A percentile compares a stretch with the other conserved stretches of the same genome.
Evolutionary conservation across 1,284 basidiomycete genomes (phyloP).

Genomic region (Apiotrichum montevideense): DNA sequence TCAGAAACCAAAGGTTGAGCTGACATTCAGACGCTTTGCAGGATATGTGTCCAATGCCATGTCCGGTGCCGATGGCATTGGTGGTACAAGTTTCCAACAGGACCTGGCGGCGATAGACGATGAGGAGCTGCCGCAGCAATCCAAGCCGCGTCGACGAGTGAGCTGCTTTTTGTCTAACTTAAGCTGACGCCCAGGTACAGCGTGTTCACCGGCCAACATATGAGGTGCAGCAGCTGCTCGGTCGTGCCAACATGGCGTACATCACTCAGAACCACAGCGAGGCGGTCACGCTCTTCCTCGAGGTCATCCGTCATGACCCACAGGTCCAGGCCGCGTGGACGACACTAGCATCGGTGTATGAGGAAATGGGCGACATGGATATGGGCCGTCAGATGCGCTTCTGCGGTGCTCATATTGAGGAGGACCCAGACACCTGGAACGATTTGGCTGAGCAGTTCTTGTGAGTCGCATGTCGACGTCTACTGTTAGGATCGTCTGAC

Average conservation of each 20-base stretch:
- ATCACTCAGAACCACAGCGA: slow-evolving; percentile 61
- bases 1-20: no score
- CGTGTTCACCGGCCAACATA: slow-evolving; percentile 62
- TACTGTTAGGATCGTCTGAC: neutral
- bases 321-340: slow-evolving; percentile 77
- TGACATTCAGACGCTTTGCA: slow-evolving; percentile 26
- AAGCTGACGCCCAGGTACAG: slow-evolving; percentile 30
- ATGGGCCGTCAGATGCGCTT: slow-evolving; percentile 78
- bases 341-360: slow-evolving; percentile 73
- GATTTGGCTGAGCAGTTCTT: slow-evolving; percentile 67
- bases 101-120: slow-evolving; percentile 27
- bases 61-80: slow-evolving; percentile 10
- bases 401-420: slow-evolving; percentile 80
- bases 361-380: slow-evolving; percentile 60
- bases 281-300: slow-evolving; percentile 74
- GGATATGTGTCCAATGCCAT: slow-evolving; percentile 23
- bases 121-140: slow-evolving; percentile 24
- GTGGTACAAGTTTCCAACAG: slow-evolving; percentile 18
- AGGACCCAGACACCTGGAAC: slow-evolving; percentile 83
- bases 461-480: slow-evolving; percentile 47
- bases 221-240: slow-evolving; percentile 73
- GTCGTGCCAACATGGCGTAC: slow-evolving; percentile 82
- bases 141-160: slow-evolving; percentile 6
- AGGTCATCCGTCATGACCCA: slow-evolving; percentile 90
- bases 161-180: neutral